Conservation (phyloP, 371 early-diverging fungal genomes). For the Mortierella sp. region DNA sequence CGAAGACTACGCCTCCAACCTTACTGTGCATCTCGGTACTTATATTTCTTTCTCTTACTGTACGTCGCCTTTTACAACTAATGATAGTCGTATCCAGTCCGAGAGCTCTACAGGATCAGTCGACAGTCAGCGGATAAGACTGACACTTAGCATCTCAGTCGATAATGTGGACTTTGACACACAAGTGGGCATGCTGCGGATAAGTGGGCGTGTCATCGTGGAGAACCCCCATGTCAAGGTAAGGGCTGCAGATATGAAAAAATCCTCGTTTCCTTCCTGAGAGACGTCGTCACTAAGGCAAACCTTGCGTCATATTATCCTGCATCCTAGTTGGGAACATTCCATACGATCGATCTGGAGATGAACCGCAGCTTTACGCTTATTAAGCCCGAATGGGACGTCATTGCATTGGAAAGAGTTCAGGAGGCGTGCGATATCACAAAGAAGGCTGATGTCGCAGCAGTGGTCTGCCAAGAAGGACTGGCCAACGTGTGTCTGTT, state of each 20-base stretch:
- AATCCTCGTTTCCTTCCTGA: background rate
- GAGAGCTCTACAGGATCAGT: constrained; percentile 90
- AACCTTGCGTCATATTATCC: constrained; percentile 4
- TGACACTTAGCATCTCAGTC: constrained; percentile 88
- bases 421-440: constrained; percentile 91
- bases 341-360: constrained; percentile 96
- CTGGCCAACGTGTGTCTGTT: constrained; percentile 94
- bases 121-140: constrained; percentile 84
- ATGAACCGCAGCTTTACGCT: constrained; percentile 90
- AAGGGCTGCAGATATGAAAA: constrained; percentile 9
- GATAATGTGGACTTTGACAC: constrained; percentile 91
- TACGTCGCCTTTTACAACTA: background rate
- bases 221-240: constrained; percentile 95
- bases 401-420: constrained; percentile 89
- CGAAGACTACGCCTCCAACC: constrained; percentile 9
- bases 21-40: background rate
- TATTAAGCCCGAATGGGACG: constrained; percentile 93
- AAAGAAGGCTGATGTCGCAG: constrained; percentile 94
- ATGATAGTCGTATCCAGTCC: constrained; percentile 80
- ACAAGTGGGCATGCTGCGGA: constrained; percentile 83
- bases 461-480: constrained; percentile 96
- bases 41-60: too few relatives aligned
- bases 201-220: constrained; percentile 87
- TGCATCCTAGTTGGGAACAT: constrained; percentile 82
- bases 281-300: background rate